These are phyloP conservation scores for Penicillium atrosanguineum DNA, from an alignment of 495 filamentous ascomycete genomes.

Conservation along the genomic window DNA sequence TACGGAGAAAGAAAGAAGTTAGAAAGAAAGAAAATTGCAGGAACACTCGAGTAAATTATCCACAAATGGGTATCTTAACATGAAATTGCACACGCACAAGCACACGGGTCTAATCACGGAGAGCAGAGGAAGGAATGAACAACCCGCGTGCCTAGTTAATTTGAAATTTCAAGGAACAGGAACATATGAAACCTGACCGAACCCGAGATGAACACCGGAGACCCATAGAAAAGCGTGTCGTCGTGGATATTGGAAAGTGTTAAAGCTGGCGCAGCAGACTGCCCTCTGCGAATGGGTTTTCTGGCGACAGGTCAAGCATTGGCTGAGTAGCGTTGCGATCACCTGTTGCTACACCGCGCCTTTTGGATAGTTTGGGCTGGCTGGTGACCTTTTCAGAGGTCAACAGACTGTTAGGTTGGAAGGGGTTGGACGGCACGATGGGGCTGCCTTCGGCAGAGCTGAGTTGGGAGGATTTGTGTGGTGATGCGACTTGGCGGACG, in stretches of 20 bases:
- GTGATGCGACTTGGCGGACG: constrained; percentile 16
- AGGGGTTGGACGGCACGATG: constrained; percentile 24
- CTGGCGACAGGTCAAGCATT: constrained; percentile 53
- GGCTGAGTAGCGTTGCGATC: constrained; percentile 50
- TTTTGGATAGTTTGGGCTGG: constrained; percentile 29
- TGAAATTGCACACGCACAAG: constrained; percentile 3
- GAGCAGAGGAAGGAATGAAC: neutral
- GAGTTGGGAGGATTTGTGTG: constrained; percentile 13
- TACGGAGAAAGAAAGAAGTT: too few species aligned
- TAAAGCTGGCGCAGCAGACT: constrained; percentile 51
- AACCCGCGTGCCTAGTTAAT: neutral
- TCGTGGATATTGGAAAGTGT: constrained; percentile 3
- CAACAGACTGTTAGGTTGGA: constrained; percentile 39
- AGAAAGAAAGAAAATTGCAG: too few species aligned
- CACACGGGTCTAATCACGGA: neutral
- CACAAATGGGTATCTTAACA: constrained; percentile 13
- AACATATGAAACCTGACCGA: neutral
- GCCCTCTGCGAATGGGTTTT: constrained; percentile 52
- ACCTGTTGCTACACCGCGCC: constrained; percentile 54
- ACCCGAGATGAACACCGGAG: neutral
- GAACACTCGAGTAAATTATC: neutral
- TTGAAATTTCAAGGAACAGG: neutral
- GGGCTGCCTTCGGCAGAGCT: constrained; percentile 18
- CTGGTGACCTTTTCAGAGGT: constrained; percentile 20
- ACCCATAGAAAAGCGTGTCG: neutral